Base-by-base conservation (phyloP, 2,329 filamentous ascomycete genomes). In the Sclerotinia subarctica region DNA sequence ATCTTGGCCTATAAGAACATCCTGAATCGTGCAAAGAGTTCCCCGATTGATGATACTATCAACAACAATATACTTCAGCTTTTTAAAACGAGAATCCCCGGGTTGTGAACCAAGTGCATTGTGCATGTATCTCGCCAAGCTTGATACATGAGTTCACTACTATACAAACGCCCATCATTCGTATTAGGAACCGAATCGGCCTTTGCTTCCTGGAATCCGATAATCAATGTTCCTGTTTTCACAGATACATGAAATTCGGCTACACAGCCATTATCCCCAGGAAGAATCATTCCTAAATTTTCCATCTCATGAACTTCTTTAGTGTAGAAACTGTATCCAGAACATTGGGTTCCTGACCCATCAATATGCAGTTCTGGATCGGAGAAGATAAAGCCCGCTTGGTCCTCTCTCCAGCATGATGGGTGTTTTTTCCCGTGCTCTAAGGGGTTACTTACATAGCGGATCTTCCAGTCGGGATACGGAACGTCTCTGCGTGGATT, bases 281-380 rank as follows among this genome's bases (percentile, higher is more conserved):
- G 5, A 35, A 21, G 15, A 3, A 3, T 1, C 35, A 13, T 13
- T 29, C 3, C 3, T 24, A 0, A 0, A 5, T 5, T 15, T 1
- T 2, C 24, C 24, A 5, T 26, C 26, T 24, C n/a, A 24, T 5
- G 1, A 0, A 51, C 3, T 26, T 17, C 1, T 51, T 15, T 24
- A 13, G 49, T 26, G 10, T 13, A 26, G 15, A 58, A 46, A 5
- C 19, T 44, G 24, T 24, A 46, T 0, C 0, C 1, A 17, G 15
- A 21, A 38, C 56, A 58, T 24, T 58, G 38, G 2, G 6, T 1
- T 24, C n/a, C 56, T 21, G 17, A 11, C 5, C 11, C 24, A 0
- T 58, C 38, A 24, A 44, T 6, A 0, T 42, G 7, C 26, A 44
- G n/a, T 13, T 32, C 11, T 2, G 57, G 42, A 11, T 60, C 57